These are phyloP conservation scores for Saccharum spontaneum DNA, from an alignment of 176 grass and related monocot species.

Conservation along the genomic window DNA sequence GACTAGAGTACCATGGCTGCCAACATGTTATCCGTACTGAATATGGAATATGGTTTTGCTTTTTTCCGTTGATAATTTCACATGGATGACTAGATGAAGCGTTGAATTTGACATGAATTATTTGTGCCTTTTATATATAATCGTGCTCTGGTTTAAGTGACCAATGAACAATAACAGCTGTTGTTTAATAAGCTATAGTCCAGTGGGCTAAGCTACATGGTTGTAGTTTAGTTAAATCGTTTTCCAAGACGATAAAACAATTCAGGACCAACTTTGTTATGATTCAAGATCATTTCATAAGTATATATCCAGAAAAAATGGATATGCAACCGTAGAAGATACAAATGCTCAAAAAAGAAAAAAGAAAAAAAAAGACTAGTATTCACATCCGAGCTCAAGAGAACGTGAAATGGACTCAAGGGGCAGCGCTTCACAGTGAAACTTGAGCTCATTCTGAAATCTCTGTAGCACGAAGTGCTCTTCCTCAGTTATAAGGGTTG, in stretches of 20 bases:
- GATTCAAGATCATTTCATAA: neutral
- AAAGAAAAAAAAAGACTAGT: neutral
- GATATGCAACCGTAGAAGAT: neutral
- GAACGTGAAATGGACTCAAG: slow-evolving; percentile 40
- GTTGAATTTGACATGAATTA: neutral
- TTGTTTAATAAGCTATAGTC: neutral
- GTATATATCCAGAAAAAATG: neutral
- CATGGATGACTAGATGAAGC: neutral
- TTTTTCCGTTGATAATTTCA: neutral
- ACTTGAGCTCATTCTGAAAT: slow-evolving; percentile 90
- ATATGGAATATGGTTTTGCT: neutral
- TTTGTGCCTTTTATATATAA: neutral
- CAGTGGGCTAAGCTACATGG: neutral
- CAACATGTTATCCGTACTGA: neutral
- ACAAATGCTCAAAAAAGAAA: neutral
- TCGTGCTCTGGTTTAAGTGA: neutral
- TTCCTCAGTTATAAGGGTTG: slow-evolving; percentile 62
- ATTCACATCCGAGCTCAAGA: slow-evolving; percentile 2
- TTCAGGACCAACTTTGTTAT: neutral
- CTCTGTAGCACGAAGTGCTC: slow-evolving; percentile 71
- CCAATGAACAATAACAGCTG: neutral
- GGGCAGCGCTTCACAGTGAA: slow-evolving; percentile 50
- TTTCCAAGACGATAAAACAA: neutral
- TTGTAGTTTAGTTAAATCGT: neutral
- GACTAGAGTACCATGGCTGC: neutral